Conservation (phyloP, 805 yeast genomes). For the Yarrowia divulgata region DNA sequence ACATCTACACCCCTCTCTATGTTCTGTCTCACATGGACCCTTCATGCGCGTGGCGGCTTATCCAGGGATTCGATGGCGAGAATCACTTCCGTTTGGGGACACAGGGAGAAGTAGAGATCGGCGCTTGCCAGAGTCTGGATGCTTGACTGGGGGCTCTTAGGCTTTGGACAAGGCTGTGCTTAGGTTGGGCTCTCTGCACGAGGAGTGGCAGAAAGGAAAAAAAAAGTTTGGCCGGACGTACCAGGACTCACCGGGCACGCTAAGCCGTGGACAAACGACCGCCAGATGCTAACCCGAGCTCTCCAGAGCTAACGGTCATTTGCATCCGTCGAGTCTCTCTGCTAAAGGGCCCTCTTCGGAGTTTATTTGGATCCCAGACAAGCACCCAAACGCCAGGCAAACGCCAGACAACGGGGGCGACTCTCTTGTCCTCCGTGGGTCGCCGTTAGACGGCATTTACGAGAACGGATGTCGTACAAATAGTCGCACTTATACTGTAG, state of each 20-base stretch:
- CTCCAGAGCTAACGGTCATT: not conserved
- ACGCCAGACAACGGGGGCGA: too few relatives aligned
- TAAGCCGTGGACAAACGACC: too few relatives aligned
- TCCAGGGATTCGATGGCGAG: slow-evolving; percentile 27
- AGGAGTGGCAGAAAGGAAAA: not conserved
- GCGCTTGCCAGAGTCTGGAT: not conserved
- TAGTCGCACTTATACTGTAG: not conserved
- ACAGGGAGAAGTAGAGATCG: slow-evolving; percentile 26
- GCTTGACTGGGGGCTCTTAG: not conserved
- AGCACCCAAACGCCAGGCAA: too few relatives aligned
- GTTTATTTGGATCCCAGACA: not conserved
- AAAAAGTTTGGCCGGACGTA: slow-evolving; percentile 9
- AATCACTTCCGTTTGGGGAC: slow-evolving; percentile 13
- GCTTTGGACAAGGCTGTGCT: slow-evolving; percentile 18
- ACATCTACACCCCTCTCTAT: not conserved
- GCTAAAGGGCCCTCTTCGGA: not conserved
- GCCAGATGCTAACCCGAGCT: too few relatives aligned
- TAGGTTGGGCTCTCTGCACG: slow-evolving; percentile 4
- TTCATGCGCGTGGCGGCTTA: slow-evolving; percentile 33
- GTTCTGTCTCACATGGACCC: slow-evolving; percentile 11
- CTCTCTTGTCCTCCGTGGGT: too few relatives aligned
- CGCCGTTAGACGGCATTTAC: too few relatives aligned
- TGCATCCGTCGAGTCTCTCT: slow-evolving; percentile 13
- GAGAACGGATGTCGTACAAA: too few relatives aligned
- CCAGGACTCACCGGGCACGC: not conserved